phyloP scores from a whole-genome alignment of 1,284 basidiomycete species.

The Pterulicium gracile region DNA sequence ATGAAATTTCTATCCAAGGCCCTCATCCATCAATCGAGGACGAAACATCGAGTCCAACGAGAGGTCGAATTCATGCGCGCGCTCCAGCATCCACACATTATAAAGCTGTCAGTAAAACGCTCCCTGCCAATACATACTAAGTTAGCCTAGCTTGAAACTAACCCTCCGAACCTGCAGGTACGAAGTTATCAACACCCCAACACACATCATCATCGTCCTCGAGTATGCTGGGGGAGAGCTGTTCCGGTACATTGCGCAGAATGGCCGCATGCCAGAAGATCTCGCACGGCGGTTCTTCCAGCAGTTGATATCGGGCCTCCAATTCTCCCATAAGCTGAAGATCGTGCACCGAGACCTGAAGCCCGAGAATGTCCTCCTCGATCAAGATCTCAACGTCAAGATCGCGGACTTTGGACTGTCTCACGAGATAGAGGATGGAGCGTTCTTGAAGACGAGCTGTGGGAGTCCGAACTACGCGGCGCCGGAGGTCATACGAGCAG shows the following conservation, averaged over 20 bases:
- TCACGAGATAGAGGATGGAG: conserved; percentile 90
- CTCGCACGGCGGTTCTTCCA: conserved; percentile 92
- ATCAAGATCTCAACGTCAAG: conserved; percentile 80
- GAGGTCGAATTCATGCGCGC: conserved; percentile 95
- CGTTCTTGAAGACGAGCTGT: conserved; percentile 91
- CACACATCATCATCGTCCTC: conserved; percentile 93
- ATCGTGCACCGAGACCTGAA: conserved; percentile 95
- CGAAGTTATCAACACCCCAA: conserved; percentile 88
- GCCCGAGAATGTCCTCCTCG: conserved; percentile 83
- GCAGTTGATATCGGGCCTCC: conserved; percentile 91
- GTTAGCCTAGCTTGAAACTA: conserved; percentile 7
- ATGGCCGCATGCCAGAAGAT: conserved; percentile 80
- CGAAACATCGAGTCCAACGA: conserved; percentile 84
- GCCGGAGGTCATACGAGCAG: conserved; percentile 89
- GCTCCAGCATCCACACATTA: conserved; percentile 88
- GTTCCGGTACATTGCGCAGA: conserved; percentile 90
- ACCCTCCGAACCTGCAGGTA: conserved; percentile 43
- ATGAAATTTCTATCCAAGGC: conserved; percentile 98
- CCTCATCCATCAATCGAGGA: conserved; percentile 86
- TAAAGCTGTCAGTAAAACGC: conserved; percentile 83
- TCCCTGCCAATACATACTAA: too few relatives aligned
- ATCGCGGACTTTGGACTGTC: conserved; percentile 94
- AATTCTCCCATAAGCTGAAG: conserved; percentile 89
- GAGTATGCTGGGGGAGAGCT: conserved; percentile 90
- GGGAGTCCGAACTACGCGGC: conserved; percentile 96